Conservation (phyloP, 257 asterid genomes). For the Henckelia pumila region DNA sequence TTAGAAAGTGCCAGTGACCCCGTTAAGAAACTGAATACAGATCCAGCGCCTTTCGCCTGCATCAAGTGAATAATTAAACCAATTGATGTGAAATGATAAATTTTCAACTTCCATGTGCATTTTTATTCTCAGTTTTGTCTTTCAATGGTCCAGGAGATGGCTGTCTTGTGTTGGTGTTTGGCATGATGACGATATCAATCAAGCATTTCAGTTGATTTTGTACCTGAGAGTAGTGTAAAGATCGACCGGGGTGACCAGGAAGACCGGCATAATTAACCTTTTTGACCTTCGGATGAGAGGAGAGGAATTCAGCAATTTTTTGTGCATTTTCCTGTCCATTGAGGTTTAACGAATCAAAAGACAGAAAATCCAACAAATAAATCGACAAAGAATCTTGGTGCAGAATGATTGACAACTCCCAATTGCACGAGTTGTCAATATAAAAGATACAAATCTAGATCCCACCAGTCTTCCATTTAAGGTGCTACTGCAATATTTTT, state of each 20-base stretch:
- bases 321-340: conserved; percentile 76
- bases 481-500: not conserved
- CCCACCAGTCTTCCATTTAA: not conserved
- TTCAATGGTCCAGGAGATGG: not conserved
- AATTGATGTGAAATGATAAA: not conserved
- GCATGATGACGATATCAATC: not conserved
- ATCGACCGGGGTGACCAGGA: conserved; percentile 63
- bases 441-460: not conserved
- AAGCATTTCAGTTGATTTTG: not conserved
- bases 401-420: too few relatives aligned
- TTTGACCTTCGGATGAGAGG: conserved; percentile 65
- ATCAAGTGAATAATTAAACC: conserved; percentile 9
- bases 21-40: conserved; percentile 79
- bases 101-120: not conserved
- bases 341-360: not conserved
- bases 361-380: not conserved
- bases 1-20: conserved; percentile 79
- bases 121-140: not conserved
- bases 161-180: not conserved
- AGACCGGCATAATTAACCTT: conserved; percentile 83
- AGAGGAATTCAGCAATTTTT: conserved; percentile 80
- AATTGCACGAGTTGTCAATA: not conserved
- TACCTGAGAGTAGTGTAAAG: conserved; percentile 81
- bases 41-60: conserved; percentile 95
- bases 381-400: too few relatives aligned